Percentiles rank a stretch among this genome's conserved stretches.
Evolutionary conservation across 1,284 basidiomycete species (phyloP).

Genomic region (Cystobasidiaceae sp.): DNA sequence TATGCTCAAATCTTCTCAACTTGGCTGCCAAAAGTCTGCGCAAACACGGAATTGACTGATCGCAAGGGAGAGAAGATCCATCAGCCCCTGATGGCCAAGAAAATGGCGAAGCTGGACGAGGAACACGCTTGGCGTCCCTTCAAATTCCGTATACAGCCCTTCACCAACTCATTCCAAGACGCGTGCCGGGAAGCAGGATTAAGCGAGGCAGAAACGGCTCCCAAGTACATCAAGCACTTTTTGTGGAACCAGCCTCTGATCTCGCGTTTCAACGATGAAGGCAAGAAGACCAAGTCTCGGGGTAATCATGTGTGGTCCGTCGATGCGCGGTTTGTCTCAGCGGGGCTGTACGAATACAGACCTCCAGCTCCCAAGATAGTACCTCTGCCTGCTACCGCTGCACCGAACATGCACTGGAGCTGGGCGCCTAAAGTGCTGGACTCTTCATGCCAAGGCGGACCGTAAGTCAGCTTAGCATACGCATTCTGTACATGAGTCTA

Average conservation of each 20-base stretch:
- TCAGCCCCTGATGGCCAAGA: slow-evolving; percentile 91
- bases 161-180: slow-evolving; percentile 93
- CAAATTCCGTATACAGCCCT: slow-evolving; percentile 98
- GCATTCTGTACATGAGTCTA: not conserved
- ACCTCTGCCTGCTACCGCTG: slow-evolving; percentile 67
- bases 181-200: slow-evolving; percentile 60
- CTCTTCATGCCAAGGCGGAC: slow-evolving; percentile 60
- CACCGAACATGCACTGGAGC: slow-evolving; percentile 73
- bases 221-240: slow-evolving; percentile 78
- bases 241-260: slow-evolving; percentile 90
- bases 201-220: slow-evolving; percentile 53
- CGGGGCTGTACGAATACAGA: slow-evolving; percentile 82
- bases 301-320: slow-evolving; percentile 99
- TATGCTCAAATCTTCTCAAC: slow-evolving; percentile 14
- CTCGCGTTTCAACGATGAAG: slow-evolving; percentile 96
- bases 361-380: slow-evolving; percentile 85
- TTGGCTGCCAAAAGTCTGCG: slow-evolving; percentile 23
- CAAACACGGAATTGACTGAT: slow-evolving; percentile 66
- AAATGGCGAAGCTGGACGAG: slow-evolving; percentile 93
- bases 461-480: slow-evolving; percentile 7
- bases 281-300: slow-evolving; percentile 96
- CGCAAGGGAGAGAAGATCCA: slow-evolving; percentile 94
- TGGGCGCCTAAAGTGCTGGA: slow-evolving; percentile 97
- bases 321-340: slow-evolving; percentile 75
- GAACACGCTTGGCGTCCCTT: slow-evolving; percentile 95